Conservation (phyloP, 495 filamentous ascomycete species). For the Lasiosphaeria hispida region DNA sequence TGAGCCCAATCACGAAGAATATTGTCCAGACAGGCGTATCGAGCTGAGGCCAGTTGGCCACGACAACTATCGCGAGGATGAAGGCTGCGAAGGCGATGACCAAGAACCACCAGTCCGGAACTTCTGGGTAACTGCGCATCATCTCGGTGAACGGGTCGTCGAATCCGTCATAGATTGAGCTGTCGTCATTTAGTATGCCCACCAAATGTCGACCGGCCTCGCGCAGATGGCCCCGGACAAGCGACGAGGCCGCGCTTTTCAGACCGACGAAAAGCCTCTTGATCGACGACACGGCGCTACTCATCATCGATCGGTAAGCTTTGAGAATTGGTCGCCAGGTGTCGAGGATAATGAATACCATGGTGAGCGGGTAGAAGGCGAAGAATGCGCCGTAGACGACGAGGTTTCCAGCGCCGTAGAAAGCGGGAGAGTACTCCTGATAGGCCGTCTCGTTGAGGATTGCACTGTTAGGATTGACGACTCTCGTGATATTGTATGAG, state of each 20-base stretch:
- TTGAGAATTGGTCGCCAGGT: conserved; percentile 37
- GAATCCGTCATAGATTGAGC: conserved; percentile 40
- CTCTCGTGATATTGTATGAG: conserved; percentile 44
- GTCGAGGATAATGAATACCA: conserved; percentile 45
- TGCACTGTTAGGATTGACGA: conserved; percentile 40
- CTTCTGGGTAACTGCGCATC: conserved; percentile 53
- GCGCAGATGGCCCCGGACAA: background rate
- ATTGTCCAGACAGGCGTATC: conserved; percentile 17
- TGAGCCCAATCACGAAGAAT: conserved; percentile 22
- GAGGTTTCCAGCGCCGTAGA: conserved; percentile 54
- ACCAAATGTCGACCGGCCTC: background rate
- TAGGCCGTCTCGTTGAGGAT: conserved; percentile 48
- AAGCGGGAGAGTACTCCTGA: conserved; percentile 52
- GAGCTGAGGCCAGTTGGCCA: conserved; percentile 36
- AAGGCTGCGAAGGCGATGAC: conserved; percentile 45
- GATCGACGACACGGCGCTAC: background rate
- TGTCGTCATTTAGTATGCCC: conserved; percentile 28
- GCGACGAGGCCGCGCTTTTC: background rate
- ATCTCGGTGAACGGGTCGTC: conserved; percentile 56
- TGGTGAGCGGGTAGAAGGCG: conserved; percentile 50
- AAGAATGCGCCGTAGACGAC: conserved; percentile 54
- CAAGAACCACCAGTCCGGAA: conserved; percentile 55
- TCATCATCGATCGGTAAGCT: background rate
- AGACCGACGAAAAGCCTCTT: background rate
- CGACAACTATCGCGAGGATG: conserved; percentile 45